These are phyloP conservation scores for Russula griseocarnosa DNA, from an alignment of 768 basidiomycete genomes.

Conservation along the genomic window DNA sequence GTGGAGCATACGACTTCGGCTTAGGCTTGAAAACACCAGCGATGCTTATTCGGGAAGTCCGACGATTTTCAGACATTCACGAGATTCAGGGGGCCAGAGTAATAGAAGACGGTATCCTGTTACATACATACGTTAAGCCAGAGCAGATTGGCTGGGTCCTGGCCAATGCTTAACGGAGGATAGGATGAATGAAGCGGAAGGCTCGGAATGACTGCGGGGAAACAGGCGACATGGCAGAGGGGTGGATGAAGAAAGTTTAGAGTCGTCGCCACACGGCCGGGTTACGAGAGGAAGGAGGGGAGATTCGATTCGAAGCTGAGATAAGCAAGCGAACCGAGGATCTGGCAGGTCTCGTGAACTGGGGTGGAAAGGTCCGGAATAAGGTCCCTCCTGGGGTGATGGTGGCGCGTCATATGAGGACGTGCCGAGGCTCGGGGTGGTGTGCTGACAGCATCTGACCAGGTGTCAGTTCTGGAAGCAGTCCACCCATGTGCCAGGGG, in stretches of 20 bases:
- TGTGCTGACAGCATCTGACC: slow-evolving; percentile 23
- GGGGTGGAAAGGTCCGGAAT: slow-evolving; percentile 20
- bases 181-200: neutral
- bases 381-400: slow-evolving; percentile 17
- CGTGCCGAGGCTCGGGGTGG: slow-evolving; percentile 19
- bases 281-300: neutral
- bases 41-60: neutral
- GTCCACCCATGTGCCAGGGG: slow-evolving; percentile 22
- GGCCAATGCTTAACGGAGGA: slow-evolving; percentile 4
- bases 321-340: slow-evolving; percentile 20
- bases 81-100: neutral
- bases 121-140: neutral
- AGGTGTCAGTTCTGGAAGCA: slow-evolving; percentile 19
- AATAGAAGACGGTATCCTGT: neutral
- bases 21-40: slow-evolving; percentile 7
- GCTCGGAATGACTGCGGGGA: slow-evolving; percentile 26
- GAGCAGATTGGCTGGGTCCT: neutral
- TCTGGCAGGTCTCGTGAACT: slow-evolving; percentile 21
- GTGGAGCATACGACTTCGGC: slow-evolving; percentile 1
- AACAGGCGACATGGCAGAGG: slow-evolving; percentile 16
- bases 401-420: slow-evolving; percentile 27
- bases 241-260: slow-evolving; percentile 26
- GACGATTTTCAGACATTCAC: neutral
- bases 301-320: slow-evolving; percentile 22
- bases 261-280: slow-evolving; percentile 21